Evolutionary conservation across 345 rosid species (phyloP).

Genomic region (Citrus inodora): DNA sequence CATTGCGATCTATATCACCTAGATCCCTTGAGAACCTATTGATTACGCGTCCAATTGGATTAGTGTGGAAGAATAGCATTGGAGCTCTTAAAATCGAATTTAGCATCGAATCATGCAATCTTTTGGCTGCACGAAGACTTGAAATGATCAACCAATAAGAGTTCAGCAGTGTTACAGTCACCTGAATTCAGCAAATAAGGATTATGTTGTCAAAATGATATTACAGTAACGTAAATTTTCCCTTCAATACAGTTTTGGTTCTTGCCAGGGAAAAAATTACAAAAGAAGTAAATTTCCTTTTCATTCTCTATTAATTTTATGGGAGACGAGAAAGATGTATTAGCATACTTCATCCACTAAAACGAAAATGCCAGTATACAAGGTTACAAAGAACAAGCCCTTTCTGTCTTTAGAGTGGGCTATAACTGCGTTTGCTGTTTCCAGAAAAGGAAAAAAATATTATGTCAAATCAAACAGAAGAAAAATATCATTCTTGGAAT

Average conservation of each 20-base stretch:
- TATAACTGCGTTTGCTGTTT: not conserved
- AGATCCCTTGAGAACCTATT: conserved; percentile 93
- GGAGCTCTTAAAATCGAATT: conserved; percentile 80
- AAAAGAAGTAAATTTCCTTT: not conserved
- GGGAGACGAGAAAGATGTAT: not conserved
- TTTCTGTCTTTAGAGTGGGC: not conserved
- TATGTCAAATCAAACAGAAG: not conserved
- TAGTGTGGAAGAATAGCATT: conserved; percentile 91
- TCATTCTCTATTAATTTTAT: not conserved
- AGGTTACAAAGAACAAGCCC: not conserved
- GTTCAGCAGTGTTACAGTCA: conserved; percentile 65
- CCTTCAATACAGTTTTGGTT: not conserved
- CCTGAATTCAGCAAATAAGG: conserved; percentile 40
- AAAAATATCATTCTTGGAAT: not conserved
- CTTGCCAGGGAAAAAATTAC: not conserved
- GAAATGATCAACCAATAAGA: conserved; percentile 86
- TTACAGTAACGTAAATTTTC: not conserved
- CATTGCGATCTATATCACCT: conserved; percentile 84
- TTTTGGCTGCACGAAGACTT: conserved; percentile 82
- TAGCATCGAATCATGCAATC: conserved; percentile 78
- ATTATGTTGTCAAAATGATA: not conserved
- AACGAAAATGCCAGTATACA: not conserved
- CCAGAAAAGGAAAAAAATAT: not conserved
- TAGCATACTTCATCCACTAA: not conserved
- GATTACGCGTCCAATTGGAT: conserved; percentile 86